phyloP scores from a whole-genome alignment of 208 protist species.

The Herpetomonas tarakana region DNA sequence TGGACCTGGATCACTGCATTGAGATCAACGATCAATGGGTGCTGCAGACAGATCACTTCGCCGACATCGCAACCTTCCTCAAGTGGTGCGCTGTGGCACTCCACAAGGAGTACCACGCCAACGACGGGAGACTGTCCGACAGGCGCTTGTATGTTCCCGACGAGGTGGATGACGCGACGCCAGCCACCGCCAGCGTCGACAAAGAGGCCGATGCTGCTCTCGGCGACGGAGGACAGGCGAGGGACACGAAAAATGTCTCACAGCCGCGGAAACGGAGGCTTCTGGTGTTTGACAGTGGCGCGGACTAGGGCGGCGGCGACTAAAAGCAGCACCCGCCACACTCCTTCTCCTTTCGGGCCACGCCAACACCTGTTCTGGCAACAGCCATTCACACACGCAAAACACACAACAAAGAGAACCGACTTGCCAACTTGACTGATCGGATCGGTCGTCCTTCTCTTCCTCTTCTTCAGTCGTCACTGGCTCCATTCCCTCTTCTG shows the following conservation, averaged over 20 bases:
- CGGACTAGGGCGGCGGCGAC: no score
- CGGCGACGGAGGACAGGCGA: neutral
- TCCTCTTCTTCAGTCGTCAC: no score
- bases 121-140: neutral
- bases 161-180: constrained; percentile 9
- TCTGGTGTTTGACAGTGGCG: no score
- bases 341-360: no score
- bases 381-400: neutral
- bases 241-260: neutral
- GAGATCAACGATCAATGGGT: constrained; percentile 63
- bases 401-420: neutral
- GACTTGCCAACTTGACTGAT: neutral
- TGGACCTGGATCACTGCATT: constrained; percentile 70
- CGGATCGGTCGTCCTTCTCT: no score
- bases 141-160: constrained; percentile 5
- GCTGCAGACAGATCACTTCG: constrained; percentile 76
- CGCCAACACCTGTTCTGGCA: no score
- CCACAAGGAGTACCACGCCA: constrained; percentile 57
- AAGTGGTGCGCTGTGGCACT: constrained; percentile 80
- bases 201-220: neutral
- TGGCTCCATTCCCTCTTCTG: no score
- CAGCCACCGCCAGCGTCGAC: no score
- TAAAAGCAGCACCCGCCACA: no score
- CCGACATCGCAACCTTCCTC: constrained; percentile 66
- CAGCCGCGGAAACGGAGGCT: neutral